phyloP scores from a whole-genome alignment of 352 stramenopile genomes.

The Phytophthora pluvialis region DNA sequence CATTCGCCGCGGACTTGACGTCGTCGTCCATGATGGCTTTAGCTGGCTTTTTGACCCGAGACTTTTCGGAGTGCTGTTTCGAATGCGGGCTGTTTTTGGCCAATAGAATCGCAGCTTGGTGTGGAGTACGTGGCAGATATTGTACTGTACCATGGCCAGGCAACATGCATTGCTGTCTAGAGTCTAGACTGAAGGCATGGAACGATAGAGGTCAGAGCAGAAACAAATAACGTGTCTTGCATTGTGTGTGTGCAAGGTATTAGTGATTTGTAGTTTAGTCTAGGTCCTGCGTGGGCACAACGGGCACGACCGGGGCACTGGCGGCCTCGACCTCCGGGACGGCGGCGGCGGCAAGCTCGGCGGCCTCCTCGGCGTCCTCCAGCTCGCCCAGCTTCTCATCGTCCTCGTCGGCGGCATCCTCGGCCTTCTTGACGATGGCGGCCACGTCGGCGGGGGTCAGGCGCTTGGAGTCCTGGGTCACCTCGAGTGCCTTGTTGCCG shows the following conservation, averaged over 20 bases:
- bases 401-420: slow-evolving; percentile 86
- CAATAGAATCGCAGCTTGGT: slow-evolving; percentile 25
- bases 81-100: slow-evolving; percentile 26
- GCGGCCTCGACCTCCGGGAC: slow-evolving; percentile 34
- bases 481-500: slow-evolving; percentile 77
- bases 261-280: slow-evolving; percentile 71
- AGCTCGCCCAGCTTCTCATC: slow-evolving; percentile 77
- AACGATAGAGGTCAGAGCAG: background rate
- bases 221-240: slow-evolving; percentile 40
- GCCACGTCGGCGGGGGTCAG: slow-evolving; percentile 73
- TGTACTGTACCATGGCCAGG: too few species aligned
- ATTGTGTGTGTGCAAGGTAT: slow-evolving; percentile 39
- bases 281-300: slow-evolving; percentile 75
- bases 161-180: too few species aligned
- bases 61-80: slow-evolving; percentile 13
- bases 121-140: slow-evolving; percentile 14
- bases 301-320: slow-evolving; percentile 36
- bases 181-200: background rate
- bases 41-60: slow-evolving; percentile 23
- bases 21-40: slow-evolving; percentile 49
- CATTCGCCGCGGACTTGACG: slow-evolving; percentile 55
- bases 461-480: slow-evolving; percentile 77
- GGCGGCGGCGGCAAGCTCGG: slow-evolving; percentile 46
- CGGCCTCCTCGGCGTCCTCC: slow-evolving; percentile 68
- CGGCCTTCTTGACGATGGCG: slow-evolving; percentile 82